These are phyloP conservation scores for Solanum aculeatissimum DNA, from an alignment of 305 asterid genomes.

Conservation along the genomic window DNA sequence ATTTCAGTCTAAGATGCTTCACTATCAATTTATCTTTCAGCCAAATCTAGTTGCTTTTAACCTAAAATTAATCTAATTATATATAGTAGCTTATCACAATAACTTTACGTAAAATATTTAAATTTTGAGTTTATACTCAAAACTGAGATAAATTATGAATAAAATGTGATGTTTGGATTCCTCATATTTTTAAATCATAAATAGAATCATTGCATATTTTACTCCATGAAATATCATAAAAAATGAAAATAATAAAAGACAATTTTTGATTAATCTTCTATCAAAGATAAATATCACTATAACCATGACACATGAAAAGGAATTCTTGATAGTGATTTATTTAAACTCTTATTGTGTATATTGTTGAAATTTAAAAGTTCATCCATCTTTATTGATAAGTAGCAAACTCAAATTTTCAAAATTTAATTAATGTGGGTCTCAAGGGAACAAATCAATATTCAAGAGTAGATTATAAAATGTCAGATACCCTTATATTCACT, in stretches of 20 bases:
- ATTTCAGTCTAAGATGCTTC: not conserved
- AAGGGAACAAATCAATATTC: not conserved
- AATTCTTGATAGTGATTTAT: not conserved
- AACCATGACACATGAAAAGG: not conserved
- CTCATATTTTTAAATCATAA: too few species aligned
- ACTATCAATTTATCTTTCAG: not conserved
- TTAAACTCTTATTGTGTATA: not conserved
- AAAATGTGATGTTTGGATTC: too few species aligned
- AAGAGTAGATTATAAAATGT: not conserved
- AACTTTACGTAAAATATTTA: too few species aligned
- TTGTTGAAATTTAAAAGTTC: not conserved
- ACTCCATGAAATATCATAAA: too few species aligned
- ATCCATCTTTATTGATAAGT: not conserved
- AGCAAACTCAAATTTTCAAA: not conserved
- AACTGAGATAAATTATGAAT: too few species aligned
- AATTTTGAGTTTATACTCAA: too few species aligned
- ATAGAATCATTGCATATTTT: too few species aligned
- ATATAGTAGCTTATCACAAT: too few species aligned
- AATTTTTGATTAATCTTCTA: too few species aligned
- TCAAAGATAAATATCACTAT: too few species aligned
- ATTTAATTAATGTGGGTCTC: not conserved
- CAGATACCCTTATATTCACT: not conserved
- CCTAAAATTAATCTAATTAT: too few species aligned
- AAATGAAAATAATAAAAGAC: too few species aligned
- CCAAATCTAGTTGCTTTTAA: not conserved